These are phyloP conservation scores for Fusarium napiforme DNA, from an alignment of 2,329 filamentous ascomycete genomes.

Conservation along the genomic window DNA sequence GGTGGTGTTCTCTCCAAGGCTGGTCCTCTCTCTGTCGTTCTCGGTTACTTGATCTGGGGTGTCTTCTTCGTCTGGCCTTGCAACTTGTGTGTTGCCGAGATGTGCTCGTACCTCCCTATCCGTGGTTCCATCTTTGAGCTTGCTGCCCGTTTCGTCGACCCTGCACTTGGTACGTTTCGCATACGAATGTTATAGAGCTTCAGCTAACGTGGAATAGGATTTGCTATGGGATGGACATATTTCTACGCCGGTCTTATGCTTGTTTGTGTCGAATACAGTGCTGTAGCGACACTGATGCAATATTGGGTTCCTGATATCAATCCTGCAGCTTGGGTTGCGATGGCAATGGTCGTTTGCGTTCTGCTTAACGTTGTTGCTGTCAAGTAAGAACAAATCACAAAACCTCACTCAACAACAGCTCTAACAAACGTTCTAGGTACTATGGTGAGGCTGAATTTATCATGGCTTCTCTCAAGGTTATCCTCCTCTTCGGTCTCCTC, in stretches of 20 bases:
- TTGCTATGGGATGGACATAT: conserved; percentile 65
- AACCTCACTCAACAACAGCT: fast-evolving
- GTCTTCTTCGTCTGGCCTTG: conserved; percentile 57
- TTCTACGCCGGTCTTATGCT: conserved; percentile 60
- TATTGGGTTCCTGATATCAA: conserved; percentile 57
- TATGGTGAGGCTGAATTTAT: conserved; percentile 61
- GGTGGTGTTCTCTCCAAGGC: conserved; percentile 55
- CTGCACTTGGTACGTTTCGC: conserved; percentile 55
- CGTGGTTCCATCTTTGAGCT: conserved; percentile 66
- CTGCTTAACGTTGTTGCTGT: conserved; percentile 60
- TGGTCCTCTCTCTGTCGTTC: conserved; percentile 56
- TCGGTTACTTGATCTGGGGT: conserved; percentile 59
- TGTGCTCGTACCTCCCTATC: conserved; percentile 66
- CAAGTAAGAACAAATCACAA: conserved; percentile 44
- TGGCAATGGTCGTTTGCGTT: conserved; percentile 58
- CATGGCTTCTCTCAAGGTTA: conserved; percentile 66
- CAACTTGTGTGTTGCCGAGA: conserved; percentile 64
- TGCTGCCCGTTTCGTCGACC: conserved; percentile 65
- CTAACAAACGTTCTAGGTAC: conserved; percentile 37
- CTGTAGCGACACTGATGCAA: conserved; percentile 57
- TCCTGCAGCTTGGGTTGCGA: conserved; percentile 60
- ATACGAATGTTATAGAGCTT: fast-evolving
- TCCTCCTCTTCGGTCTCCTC: conserved; percentile 65
- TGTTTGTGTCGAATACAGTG: conserved; percentile 58
- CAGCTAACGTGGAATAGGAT: conserved; percentile 47